Evolutionary conservation across 2,329 filamentous ascomycete genomes (phyloP).

Genomic region (Metarhizium album): DNA sequence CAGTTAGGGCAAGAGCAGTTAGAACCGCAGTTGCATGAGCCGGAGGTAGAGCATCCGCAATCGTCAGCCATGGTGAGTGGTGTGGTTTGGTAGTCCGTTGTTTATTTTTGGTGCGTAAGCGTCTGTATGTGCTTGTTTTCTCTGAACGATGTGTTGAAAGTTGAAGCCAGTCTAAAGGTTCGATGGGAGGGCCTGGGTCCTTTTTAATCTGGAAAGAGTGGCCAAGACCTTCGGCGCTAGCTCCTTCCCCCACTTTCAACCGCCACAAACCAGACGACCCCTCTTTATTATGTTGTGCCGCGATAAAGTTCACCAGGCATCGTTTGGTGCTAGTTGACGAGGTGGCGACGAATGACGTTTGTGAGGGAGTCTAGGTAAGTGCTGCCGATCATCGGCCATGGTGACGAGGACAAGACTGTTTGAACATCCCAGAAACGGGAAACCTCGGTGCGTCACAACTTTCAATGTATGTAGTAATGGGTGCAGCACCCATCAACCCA

Average conservation of each 20-base stretch:
- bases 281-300: background rate
- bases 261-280: background rate
- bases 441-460: background rate
- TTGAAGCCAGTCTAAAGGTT: background rate
- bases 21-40: conserved; percentile 30
- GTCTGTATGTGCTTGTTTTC: background rate
- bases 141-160: background rate
- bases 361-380: background rate
- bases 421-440: background rate
- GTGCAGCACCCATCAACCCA: background rate
- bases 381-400: background rate
- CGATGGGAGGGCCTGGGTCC: background rate
- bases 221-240: background rate
- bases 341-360: conserved; percentile 8
- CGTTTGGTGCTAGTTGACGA: background rate
- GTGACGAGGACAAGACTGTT: background rate
- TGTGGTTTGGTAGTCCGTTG: conserved; percentile 5
- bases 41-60: conserved; percentile 30
- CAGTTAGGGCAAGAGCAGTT: conserved; percentile 31
- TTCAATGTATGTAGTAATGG: background rate
- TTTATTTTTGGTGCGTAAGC: conserved; percentile 1
- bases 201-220: background rate
- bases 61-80: conserved; percentile 26
- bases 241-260: background rate
- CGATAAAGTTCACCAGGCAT: background rate